phyloP scores from a whole-genome alignment of 2,329 filamentous ascomycete species.

The Cladosporium sp. region DNA sequence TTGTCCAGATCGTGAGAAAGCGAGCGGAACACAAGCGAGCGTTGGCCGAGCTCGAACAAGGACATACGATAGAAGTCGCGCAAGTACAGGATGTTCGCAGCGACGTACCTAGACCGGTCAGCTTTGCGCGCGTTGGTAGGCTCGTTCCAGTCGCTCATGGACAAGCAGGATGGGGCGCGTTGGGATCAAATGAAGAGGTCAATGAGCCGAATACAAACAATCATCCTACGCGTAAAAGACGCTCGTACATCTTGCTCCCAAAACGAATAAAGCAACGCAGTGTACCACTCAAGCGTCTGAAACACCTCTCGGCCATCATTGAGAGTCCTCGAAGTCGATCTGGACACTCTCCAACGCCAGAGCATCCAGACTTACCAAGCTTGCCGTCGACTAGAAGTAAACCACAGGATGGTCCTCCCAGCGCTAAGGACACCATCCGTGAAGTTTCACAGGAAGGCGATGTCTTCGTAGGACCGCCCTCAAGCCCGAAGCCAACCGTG shows the following conservation, averaged over 20 bases:
- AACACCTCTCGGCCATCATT: constrained; percentile 36
- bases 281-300: constrained; percentile 22
- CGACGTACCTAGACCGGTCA: constrained; percentile 16
- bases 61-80: constrained; percentile 12
- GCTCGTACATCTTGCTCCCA: constrained; percentile 20
- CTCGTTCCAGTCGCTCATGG: constrained; percentile 22
- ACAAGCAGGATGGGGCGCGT: constrained; percentile 37
- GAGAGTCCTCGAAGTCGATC: constrained; percentile 33
- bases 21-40: constrained; percentile 22
- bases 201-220: constrained; percentile 17
- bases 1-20: constrained; percentile 22
- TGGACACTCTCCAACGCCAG: constrained; percentile 18
- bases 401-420: constrained; percentile 15
- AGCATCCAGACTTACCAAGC: background rate
- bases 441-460: constrained; percentile 12
- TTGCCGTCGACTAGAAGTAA: constrained; percentile 14
- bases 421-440: background rate
- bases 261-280: constrained; percentile 20
- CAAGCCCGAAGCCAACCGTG: constrained; percentile 23
- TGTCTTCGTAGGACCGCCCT: constrained; percentile 17
- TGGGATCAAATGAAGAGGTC: constrained; percentile 38
- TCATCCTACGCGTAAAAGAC: constrained; percentile 18
- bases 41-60: constrained; percentile 25
- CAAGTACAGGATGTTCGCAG: background rate
- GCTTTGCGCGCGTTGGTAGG: constrained; percentile 16